These are phyloP conservation scores for Colletotrichum sp. DNA, from an alignment of 2,329 filamentous ascomycete species.

Conservation along the genomic window DNA sequence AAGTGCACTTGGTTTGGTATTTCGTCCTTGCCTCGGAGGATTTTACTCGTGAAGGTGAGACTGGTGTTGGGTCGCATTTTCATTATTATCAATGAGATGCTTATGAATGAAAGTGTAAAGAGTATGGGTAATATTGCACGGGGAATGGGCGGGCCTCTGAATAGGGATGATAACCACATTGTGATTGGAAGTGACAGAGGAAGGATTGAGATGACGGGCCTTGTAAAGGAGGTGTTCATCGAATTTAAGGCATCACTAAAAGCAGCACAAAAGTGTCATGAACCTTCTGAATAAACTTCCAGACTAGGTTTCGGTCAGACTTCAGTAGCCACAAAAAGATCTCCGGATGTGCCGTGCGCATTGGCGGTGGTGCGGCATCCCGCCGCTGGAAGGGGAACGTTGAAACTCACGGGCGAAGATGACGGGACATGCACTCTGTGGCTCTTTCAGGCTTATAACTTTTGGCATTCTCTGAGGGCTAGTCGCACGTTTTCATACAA, in stretches of 20 bases:
- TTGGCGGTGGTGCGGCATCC: not conserved
- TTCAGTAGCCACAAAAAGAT: not conserved
- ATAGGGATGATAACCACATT: not conserved
- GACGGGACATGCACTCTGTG: too few species aligned
- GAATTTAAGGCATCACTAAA: not conserved
- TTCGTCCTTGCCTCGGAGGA: not conserved
- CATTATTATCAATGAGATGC: not conserved
- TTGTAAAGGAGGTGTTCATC: not conserved
- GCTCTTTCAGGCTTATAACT: not conserved
- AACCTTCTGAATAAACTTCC: not conserved
- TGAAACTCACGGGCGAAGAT: not conserved
- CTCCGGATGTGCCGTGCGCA: not conserved
- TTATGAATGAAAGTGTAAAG: not conserved
- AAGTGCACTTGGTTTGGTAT: not conserved
- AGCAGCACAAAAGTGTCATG: not conserved
- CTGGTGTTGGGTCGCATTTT: not conserved
- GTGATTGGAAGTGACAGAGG: not conserved
- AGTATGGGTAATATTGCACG: not conserved
- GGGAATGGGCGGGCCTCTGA: not conserved
- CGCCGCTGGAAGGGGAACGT: not conserved
- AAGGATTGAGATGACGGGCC: not conserved
- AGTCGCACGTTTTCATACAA: not conserved
- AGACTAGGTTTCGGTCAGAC: not conserved
- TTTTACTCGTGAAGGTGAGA: not conserved
- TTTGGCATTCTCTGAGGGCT: not conserved